phyloP scores from a whole-genome alignment of 1,284 basidiomycete species.

The Porodaedalea pini region DNA sequence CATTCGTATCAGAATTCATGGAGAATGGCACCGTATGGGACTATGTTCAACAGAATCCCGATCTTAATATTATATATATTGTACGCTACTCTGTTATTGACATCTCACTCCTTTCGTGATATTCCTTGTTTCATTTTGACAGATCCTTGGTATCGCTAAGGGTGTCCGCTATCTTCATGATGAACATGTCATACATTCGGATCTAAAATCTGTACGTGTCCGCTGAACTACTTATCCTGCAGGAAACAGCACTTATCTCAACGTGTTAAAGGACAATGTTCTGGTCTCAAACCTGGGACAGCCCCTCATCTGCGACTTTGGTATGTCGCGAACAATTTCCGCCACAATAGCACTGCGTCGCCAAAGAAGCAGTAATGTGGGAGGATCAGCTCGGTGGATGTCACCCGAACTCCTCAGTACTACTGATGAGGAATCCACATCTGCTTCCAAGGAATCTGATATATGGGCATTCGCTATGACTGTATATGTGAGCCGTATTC shows the following conservation, averaged over 20 bases:
- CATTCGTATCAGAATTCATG: conserved; percentile 12
- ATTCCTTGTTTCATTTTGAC: not conserved
- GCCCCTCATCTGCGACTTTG: too few relatives aligned
- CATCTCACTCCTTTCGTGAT: not conserved
- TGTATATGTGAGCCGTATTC: too few relatives aligned
- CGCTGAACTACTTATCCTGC: too few relatives aligned
- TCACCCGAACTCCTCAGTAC: too few relatives aligned
- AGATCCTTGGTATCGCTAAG: conserved; percentile 7
- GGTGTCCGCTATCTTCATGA: conserved; percentile 5
- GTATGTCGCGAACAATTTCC: too few relatives aligned
- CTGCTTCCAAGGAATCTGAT: too few relatives aligned
- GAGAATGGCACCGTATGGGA: conserved; percentile 3
- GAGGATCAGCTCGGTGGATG: too few relatives aligned
- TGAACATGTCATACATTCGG: not conserved
- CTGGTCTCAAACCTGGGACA: too few relatives aligned
- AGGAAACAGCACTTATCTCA: not conserved
- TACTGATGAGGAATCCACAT: too few relatives aligned
- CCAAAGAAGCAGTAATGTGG: too few relatives aligned
- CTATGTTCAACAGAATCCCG: not conserved
- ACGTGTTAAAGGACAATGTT: not conserved
- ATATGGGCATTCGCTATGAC: too few relatives aligned
- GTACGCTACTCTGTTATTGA: not conserved
- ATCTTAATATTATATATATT: not conserved
- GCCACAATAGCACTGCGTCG: too few relatives aligned
- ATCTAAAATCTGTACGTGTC: conserved; percentile 8